Percentiles rank a stretch among this genome's conserved stretches.
phyloP scores from a whole-genome alignment of 1,284 basidiomycete species.

The Mycena sp. region DNA sequence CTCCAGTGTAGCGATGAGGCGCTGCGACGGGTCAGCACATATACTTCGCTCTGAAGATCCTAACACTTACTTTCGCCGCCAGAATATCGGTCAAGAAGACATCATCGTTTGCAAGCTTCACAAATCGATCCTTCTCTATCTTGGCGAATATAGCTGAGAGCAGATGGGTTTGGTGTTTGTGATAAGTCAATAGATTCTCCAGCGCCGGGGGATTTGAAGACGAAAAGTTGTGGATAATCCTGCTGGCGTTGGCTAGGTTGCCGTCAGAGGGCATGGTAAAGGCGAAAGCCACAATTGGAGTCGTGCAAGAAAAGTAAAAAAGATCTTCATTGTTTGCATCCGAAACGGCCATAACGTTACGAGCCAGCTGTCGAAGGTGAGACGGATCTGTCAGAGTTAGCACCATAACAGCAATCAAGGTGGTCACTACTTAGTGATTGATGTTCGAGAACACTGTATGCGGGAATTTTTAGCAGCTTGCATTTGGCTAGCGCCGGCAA shows the following conservation, averaged over 20 bases:
- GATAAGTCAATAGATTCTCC: neutral
- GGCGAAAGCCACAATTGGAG: too few relatives aligned
- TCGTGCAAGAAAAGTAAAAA: too few relatives aligned
- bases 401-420: too few relatives aligned
- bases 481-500: too few relatives aligned
- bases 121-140: neutral
- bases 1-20: neutral
- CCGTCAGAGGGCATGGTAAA: neutral
- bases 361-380: too few relatives aligned
- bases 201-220: neutral
- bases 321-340: too few relatives aligned
- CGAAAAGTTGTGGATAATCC: neutral
- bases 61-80: neutral
- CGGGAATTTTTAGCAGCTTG: too few relatives aligned
- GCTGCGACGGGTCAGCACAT: neutral
- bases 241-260: neutral
- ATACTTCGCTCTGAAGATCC: neutral
- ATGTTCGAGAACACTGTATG: too few relatives aligned
- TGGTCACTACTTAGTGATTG: too few relatives aligned
- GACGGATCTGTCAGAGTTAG: too few relatives aligned
- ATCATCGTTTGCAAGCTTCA: neutral
- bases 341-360: too few relatives aligned
- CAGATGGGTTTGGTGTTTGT: slow-evolving; percentile 13
- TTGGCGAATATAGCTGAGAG: slow-evolving; percentile 2
- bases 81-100: neutral